Percentiles rank a stretch among this genome's conserved stretches.
phyloP scores from a whole-genome alignment of 1,284 basidiomycete species.

The Heterobasidion parviporum region DNA sequence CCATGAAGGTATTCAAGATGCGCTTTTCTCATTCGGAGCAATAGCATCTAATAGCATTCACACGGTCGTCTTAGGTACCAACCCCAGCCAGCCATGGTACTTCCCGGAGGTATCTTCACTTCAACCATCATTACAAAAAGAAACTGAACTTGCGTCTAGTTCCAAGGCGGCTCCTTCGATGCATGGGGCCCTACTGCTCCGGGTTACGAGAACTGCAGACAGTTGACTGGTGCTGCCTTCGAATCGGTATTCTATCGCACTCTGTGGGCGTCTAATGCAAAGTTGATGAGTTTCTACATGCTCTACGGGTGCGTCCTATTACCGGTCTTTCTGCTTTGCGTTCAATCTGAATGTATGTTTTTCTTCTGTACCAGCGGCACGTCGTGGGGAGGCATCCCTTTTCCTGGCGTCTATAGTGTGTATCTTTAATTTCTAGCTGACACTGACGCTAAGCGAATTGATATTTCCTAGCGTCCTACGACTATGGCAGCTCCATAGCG shows the following conservation, averaged over 20 bases:
- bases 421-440: slow-evolving; percentile 2
- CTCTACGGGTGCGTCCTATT: slow-evolving; percentile 48
- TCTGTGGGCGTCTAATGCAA: slow-evolving; percentile 70
- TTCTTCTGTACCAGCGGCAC: slow-evolving; percentile 46
- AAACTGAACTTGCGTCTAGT: slow-evolving; percentile 20
- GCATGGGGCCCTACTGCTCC: slow-evolving; percentile 64
- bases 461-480: slow-evolving; percentile 39
- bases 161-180: slow-evolving; percentile 68
- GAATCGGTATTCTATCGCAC: slow-evolving; percentile 68
- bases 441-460: neutral
- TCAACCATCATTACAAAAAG: neutral
- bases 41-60: neutral
- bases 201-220: slow-evolving; percentile 41
- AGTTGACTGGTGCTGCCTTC: slow-evolving; percentile 62
- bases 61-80: slow-evolving; percentile 15
- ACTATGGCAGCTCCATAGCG: slow-evolving; percentile 59
- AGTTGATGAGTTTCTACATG: slow-evolving; percentile 76
- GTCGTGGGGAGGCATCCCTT: slow-evolving; percentile 71
- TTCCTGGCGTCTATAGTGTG: slow-evolving; percentile 53
- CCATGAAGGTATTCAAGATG: slow-evolving; percentile 26
- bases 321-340: neutral
- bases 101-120: slow-evolving; percentile 42
- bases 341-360: neutral
- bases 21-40: neutral
- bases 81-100: slow-evolving; percentile 56